These are phyloP conservation scores for Tetramitus jugosus DNA, from an alignment of 208 protist genomes.

Conservation along the genomic window DNA sequence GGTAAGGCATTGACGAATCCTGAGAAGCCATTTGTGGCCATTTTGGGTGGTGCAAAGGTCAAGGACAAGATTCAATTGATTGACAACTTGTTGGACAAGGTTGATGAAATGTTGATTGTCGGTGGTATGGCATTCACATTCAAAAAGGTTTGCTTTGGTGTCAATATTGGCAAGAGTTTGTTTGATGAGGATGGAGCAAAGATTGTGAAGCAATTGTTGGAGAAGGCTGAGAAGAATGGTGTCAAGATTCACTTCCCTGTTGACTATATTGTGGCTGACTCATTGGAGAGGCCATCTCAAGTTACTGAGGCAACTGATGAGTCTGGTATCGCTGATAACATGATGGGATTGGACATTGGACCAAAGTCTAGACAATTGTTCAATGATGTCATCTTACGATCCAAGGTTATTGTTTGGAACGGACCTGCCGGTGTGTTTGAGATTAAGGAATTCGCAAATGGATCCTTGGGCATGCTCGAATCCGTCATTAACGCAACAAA, in stretches of 20 bases:
- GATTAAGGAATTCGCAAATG: conserved; percentile 84
- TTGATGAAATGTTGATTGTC: conserved; percentile 84
- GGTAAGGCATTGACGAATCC: conserved; percentile 72
- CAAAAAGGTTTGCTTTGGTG: conserved; percentile 24
- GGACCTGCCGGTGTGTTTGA: conserved; percentile 96
- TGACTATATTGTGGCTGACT: conserved; percentile 89
- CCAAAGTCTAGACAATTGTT: conserved; percentile 76
- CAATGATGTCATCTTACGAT: conserved; percentile 53
- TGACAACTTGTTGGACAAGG: conserved; percentile 80
- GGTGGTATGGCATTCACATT: conserved; percentile 88
- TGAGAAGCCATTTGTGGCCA: conserved; percentile 82
- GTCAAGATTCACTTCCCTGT: conserved; percentile 92
- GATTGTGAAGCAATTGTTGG: conserved; percentile 71
- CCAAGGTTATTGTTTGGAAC: conserved; percentile 93
- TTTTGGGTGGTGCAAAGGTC: conserved; percentile 85
- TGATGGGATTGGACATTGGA: conserved; percentile 91
- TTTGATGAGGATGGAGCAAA: conserved; percentile 34
- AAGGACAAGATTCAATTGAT: conserved; percentile 87
- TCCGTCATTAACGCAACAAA: conserved; percentile 44
- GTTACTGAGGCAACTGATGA: neutral
- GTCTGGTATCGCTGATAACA: neutral
- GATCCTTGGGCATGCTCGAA: conserved; percentile 54
- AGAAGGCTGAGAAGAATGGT: conserved; percentile 80
- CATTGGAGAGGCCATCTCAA: conserved; percentile 62
- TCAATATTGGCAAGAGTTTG: conserved; percentile 38